Conservation (phyloP, 495 filamentous ascomycete species). For the Penicillium antarcticum region DNA sequence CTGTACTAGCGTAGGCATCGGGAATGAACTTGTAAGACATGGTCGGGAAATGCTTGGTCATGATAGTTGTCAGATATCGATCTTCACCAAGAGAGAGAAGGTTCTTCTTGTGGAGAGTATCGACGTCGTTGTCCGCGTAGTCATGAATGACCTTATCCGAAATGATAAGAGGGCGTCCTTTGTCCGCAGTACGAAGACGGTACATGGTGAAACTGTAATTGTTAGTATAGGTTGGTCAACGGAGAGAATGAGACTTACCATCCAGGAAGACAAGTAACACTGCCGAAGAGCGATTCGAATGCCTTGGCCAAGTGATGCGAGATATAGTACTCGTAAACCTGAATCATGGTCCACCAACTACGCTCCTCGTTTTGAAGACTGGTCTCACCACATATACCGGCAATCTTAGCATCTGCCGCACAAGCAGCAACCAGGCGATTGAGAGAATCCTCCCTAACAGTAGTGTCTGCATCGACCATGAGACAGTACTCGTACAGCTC, state of each 20-base stretch:
- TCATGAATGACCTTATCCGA: constrained; percentile 81
- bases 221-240: constrained; percentile 27
- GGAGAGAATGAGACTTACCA: constrained; percentile 60
- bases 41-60: constrained; percentile 93
- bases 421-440: constrained; percentile 92
- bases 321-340: constrained; percentile 98
- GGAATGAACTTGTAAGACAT: constrained; percentile 97
- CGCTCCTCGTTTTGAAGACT: constrained; percentile 91
- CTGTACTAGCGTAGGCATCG: constrained; percentile 87
- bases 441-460: constrained; percentile 86
- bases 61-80: constrained; percentile 93
- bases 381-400: constrained; percentile 96
- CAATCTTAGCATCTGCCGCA: constrained; percentile 91
- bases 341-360: constrained; percentile 99
- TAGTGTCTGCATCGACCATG: constrained; percentile 98
- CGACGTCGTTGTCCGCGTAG: constrained; percentile 82
- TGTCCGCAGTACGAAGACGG: constrained; percentile 86
- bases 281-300: constrained; percentile 93
- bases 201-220: constrained; percentile 92
- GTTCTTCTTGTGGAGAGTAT: constrained; percentile 99
- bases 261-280: constrained; percentile 95
- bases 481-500: constrained; percentile 96
- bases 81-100: constrained; percentile 92
- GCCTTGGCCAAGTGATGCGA: constrained; percentile 92
- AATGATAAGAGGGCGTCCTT: constrained; percentile 88